Evolutionary conservation across 2,329 filamentous ascomycete species (phyloP).

Genomic region (Colletotrichum sojae): DNA sequence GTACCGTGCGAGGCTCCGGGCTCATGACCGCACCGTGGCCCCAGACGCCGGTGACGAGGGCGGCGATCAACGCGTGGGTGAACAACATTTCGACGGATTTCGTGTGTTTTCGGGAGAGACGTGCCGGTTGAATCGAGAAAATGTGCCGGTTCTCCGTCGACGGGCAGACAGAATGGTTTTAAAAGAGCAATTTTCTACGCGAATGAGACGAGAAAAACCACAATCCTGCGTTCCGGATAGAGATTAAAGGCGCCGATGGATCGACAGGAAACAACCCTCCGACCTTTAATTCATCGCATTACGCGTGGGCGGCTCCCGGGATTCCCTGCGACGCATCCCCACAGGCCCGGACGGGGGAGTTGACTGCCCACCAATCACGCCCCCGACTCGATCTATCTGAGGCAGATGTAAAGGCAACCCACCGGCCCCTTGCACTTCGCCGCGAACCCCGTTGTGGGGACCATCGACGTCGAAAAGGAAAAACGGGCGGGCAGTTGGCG

Average conservation of each 20-base stretch:
- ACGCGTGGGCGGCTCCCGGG: conserved; percentile 14
- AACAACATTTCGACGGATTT: conserved; percentile 14
- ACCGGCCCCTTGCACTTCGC: conserved; percentile 7
- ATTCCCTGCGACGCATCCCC: conserved; percentile 3
- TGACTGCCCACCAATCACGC: conserved; percentile 19
- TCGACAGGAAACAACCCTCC: conserved; percentile 25
- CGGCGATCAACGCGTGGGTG: conserved; percentile 24
- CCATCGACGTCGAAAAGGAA: neutral
- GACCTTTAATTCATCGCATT: conserved; percentile 22
- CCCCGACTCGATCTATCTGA: conserved; percentile 21
- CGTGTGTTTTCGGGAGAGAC: neutral
- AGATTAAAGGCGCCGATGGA: conserved; percentile 33
- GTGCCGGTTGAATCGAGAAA: neutral
- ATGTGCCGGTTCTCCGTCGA: neutral
- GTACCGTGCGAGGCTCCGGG: conserved; percentile 35
- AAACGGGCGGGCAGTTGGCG: conserved; percentile 13
- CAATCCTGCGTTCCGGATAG: neutral
- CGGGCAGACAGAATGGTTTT: conserved; percentile 6
- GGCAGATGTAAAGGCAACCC: conserved; percentile 4
- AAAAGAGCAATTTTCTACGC: neutral
- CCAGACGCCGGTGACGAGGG: conserved; percentile 31
- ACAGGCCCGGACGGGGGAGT: no score
- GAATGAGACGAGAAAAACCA: no score
- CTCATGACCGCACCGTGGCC: conserved; percentile 29
- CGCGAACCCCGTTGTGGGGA: conserved; percentile 20